Conservation (phyloP, 495 filamentous ascomycete species). For the Tuber aestivum region DNA sequence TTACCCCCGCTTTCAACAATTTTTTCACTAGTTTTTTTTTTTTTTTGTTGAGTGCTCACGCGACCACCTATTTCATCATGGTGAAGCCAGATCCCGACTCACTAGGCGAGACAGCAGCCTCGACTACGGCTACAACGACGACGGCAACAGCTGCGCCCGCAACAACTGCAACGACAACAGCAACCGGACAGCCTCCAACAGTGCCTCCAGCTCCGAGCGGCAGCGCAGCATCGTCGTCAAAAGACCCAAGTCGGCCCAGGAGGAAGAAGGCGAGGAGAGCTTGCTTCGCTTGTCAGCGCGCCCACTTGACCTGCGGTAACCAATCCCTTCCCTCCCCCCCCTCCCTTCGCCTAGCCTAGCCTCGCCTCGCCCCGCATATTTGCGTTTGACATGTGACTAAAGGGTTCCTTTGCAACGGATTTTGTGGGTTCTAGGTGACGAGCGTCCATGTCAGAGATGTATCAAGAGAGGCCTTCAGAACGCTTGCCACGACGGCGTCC, state of each 20-base stretch:
- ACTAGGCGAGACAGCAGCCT: neutral
- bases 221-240: constrained; percentile 47
- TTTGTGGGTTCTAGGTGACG: constrained; percentile 55
- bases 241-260: constrained; percentile 78
- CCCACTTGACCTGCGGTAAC: constrained; percentile 94
- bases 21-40: neutral
- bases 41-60: constrained; percentile 1
- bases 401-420: constrained; percentile 16
- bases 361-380: constrained; percentile 24
- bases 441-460: constrained; percentile 87
- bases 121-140: neutral
- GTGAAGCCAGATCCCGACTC: constrained; percentile 5
- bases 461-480: constrained; percentile 88
- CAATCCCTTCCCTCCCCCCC: constrained; percentile 14
- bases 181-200: neutral
- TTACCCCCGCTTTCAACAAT: neutral
- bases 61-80: constrained; percentile 1
- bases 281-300: constrained; percentile 93
- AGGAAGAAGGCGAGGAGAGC: constrained; percentile 94
- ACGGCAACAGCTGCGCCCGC: neutral
- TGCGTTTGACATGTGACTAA: constrained; percentile 25
- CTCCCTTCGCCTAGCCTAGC: no score
- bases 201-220: constrained; percentile 14
- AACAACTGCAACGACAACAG: neutral
- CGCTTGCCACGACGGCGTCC: constrained; percentile 86